Evolutionary conservation across 2,329 filamentous ascomycete species (phyloP), one percentile per base, ranked within the genome.

Genomic region (Akanthomyces uredinophilus): DNA sequence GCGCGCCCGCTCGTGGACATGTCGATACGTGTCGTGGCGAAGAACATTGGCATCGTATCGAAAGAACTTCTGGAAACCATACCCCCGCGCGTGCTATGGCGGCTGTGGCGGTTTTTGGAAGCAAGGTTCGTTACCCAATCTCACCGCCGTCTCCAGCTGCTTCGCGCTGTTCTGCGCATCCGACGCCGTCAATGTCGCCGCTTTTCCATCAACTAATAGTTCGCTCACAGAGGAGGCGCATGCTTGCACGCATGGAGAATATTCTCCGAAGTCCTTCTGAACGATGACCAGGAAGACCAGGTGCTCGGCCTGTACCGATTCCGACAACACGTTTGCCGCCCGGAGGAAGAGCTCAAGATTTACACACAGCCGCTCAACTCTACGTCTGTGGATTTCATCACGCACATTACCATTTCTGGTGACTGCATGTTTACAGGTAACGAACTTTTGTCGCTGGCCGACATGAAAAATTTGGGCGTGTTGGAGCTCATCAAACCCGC

Each of bases 391-490:
- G 73, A 78, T 24, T 79, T 78, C 56, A 71, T 81, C 60, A 70
- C 76, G 0, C 75, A 78, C 51, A 67, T 81, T 0, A 73, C 73
- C 61, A 73, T 81, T 56, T 74, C 73, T 27, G 73, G 73, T 5
- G 69, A 70, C 13, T 75, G 72, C 39, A 59, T 65, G 2, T 77
- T 79, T 51, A 66, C 61, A 5, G 71, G 72, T 1, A 68, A 71
- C 22, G 78, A 82, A 55, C 66, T 83, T 32, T 64, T 81, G 2
- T 68, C 67, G 20, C 69, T 83, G 37, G 66, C 77, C 0, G 67
- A 73, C 4, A 71, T 83, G 65, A 74, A 71, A 32, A 83, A 82
- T 56, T 74, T 83, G 5, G 80, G 76, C 10, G 73, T 79, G 2
- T 73, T 83, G 14, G 79, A 82, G 67, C 72, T 83, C 24, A 71